Base-by-base conservation (phyloP, 2,329 filamentous ascomycete species). In the Catunica adiposa region DNA sequence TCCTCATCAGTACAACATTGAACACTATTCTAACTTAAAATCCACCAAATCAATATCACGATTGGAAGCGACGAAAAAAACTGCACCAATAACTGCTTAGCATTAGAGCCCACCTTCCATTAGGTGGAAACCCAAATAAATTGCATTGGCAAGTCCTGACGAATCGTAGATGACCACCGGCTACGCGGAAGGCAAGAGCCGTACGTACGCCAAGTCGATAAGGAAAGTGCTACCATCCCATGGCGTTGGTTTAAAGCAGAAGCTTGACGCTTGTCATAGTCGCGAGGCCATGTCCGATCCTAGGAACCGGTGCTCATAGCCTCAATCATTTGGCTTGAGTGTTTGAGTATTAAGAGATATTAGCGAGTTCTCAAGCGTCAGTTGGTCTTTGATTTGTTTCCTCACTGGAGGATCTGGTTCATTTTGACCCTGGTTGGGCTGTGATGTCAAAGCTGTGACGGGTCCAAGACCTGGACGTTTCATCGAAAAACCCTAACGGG, bases 381-480 rank as follows among this genome's bases (percentile, higher is more conserved):
- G 11, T 34, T 34, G 29, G 29, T 7, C 11, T n/a, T 17, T 51
- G n/a, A n/a, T 26, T 51, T 29, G 26, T 51, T 22, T 17, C 40
- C 20, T n/a, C 20, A 17, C 20, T 22, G 40, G 20, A 22, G 4
- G 5, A 8, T 44, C 40, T 44, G 40, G 48, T 26, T 51, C 48
- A 51, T 51, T 51, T 51, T 51, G 20, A 51, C 48, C 48, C 48
- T 51, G 48, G 48, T 51, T n/a, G 14, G 11, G 31, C 15, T 51
- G 29, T 23, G n/a, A 17, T 37, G 26, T 51, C 14, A 34, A 51
- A 31, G 29, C 23, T 17, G 40, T n/a, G 40, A 20, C 40, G 15
- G 6, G 40, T 44, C 40, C 6, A 22, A 44, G 40, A 48, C 5
- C 46, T 4, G 9, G 6, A 23, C 34, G 48, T 34, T 51, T 22